phyloP scores from a whole-genome alignment of 2,329 filamentous ascomycete species.

The Coniochaeta pulveracea region DNA sequence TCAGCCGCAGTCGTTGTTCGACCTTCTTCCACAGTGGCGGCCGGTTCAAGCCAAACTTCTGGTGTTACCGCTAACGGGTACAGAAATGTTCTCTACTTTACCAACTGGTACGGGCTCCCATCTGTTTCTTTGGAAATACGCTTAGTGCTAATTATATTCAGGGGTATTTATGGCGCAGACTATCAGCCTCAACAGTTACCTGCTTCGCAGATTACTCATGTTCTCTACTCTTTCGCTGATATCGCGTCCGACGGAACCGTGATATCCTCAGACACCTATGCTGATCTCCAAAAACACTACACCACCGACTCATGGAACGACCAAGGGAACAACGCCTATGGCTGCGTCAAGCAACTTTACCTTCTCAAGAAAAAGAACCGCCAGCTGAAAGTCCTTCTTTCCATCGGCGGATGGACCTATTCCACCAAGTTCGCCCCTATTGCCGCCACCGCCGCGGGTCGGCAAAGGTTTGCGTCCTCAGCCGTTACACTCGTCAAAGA shows the following conservation, averaged over 20 bases:
- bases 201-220: slow-evolving; percentile 57
- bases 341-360: slow-evolving; percentile 67
- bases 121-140: not conserved
- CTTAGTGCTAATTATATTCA: slow-evolving; percentile 7
- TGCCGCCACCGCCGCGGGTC: slow-evolving; percentile 48
- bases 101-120: slow-evolving; percentile 33
- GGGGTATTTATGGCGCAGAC: slow-evolving; percentile 29
- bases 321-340: slow-evolving; percentile 56
- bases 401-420: slow-evolving; percentile 73
- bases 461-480: slow-evolving; percentile 54
- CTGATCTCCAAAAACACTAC: slow-evolving; percentile 60
- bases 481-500: slow-evolving; percentile 62
- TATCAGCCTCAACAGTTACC: slow-evolving; percentile 59
- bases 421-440: slow-evolving; percentile 57
- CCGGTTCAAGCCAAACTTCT: too few relatives aligned
- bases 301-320: slow-evolving; percentile 51
- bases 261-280: slow-evolving; percentile 47
- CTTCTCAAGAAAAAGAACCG: slow-evolving; percentile 66
- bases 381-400: slow-evolving; percentile 67
- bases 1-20: too few relatives aligned
- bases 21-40: too few relatives aligned
- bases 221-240: slow-evolving; percentile 50
- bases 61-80: too few relatives aligned
- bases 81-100: slow-evolving; percentile 39
- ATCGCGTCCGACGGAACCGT: slow-evolving; percentile 34